A percentile compares a stretch with the other conserved stretches of the same genome.
Conservation (phyloP, 306 rosid genomes). For the Citrullus amarus region DNA sequence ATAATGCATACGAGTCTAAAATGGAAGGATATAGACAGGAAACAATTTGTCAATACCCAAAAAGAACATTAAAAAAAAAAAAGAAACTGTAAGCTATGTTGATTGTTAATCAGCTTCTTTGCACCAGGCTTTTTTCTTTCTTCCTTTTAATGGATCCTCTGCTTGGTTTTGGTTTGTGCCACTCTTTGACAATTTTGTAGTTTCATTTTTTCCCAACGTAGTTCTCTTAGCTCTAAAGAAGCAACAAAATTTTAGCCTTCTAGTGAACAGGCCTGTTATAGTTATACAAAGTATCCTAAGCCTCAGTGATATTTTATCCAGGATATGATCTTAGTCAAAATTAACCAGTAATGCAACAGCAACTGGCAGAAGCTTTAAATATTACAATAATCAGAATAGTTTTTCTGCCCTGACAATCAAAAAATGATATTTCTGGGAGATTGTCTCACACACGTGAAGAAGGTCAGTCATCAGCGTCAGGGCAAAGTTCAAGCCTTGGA, state of each 20-base stretch:
- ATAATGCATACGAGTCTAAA: background rate
- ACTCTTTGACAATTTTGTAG: background rate
- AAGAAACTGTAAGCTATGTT: background rate
- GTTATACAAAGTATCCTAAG: background rate
- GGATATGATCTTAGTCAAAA: background rate
- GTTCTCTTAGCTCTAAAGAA: background rate
- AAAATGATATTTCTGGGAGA: background rate
- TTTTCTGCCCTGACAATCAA: background rate
- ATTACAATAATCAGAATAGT: background rate
- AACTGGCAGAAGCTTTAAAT: background rate
- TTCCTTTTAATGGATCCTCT: background rate
- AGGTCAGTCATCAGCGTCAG: background rate
- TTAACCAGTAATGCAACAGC: background rate
- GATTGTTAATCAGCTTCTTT: background rate
- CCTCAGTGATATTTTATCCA: background rate
- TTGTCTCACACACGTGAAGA: background rate
- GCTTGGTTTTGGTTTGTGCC: background rate
- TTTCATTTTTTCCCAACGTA: background rate
- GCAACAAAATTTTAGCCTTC: background rate
- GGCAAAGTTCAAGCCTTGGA: background rate
- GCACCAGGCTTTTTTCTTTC: background rate
- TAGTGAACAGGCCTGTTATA: background rate
- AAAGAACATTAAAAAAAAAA: background rate
- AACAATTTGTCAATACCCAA: background rate
- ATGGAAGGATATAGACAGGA: no score